A percentile compares a stretch with the other conserved stretches of the same genome.
Evolutionary conservation across 2,329 filamentous ascomycete species (phyloP).

Genomic region (Fusarium sp.): DNA sequence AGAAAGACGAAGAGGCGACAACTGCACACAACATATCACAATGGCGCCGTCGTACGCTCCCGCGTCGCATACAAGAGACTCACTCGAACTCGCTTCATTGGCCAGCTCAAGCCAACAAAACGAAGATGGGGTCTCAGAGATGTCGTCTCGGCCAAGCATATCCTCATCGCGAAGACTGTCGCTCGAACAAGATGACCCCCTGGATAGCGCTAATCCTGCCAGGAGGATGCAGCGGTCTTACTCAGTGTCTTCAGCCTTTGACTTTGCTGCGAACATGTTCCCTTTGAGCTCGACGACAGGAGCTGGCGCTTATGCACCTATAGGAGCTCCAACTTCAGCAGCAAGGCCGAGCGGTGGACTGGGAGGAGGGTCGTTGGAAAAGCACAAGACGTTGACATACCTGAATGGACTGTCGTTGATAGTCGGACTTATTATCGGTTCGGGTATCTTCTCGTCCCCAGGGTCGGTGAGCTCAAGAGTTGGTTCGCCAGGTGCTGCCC

Average conservation of each 20-base stretch:
- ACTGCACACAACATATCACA: slow-evolving; percentile 44
- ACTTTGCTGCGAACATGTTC: slow-evolving; percentile 93
- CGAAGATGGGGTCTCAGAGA: slow-evolving; percentile 67
- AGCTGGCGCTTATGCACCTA: slow-evolving; percentile 79
- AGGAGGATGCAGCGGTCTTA: slow-evolving; percentile 70
- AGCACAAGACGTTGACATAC: slow-evolving; percentile 94
- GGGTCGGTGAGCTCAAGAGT: slow-evolving; percentile 92
- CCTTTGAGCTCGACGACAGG: slow-evolving; percentile 84
- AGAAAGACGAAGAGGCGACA: slow-evolving; percentile 18
- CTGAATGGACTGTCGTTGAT: slow-evolving; percentile 92
- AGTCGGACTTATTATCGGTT: slow-evolving; percentile 92
- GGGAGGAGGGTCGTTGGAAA: slow-evolving; percentile 85
- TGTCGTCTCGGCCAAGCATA: slow-evolving; percentile 83
- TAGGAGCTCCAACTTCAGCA: slow-evolving; percentile 76
- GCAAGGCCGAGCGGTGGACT: slow-evolving; percentile 59
- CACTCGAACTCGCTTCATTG: slow-evolving; percentile 93
- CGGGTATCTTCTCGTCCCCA: slow-evolving; percentile 94
- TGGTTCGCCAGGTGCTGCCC: slow-evolving; percentile 86
- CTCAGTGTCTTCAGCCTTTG: slow-evolving; percentile 92
- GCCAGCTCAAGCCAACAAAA: slow-evolving; percentile 75
- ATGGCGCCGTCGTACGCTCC: slow-evolving; percentile 55
- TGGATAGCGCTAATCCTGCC: slow-evolving; percentile 66
- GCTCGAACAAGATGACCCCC: slow-evolving; percentile 80
- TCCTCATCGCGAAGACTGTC: slow-evolving; percentile 93
- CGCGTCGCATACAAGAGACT: slow-evolving; percentile 75